Conservation (phyloP, 2,329 filamentous ascomycete genomes). For the Ilyonectria robusta region DNA sequence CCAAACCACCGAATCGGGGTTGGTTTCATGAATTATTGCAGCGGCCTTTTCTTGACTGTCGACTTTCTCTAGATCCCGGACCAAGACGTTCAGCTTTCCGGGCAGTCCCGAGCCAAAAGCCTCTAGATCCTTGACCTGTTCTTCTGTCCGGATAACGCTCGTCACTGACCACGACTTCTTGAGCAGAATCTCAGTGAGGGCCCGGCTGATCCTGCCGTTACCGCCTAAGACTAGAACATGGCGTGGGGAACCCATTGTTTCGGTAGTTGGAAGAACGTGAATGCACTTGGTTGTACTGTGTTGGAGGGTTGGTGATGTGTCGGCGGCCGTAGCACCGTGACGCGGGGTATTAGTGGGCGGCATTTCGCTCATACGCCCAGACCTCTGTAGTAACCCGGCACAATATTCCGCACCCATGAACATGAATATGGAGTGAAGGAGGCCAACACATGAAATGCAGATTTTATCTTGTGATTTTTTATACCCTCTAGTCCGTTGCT, state of each 20-base stretch:
- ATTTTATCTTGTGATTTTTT: too few species aligned
- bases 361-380: neutral
- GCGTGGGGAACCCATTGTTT: slow-evolving; percentile 37
- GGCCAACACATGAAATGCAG: neutral
- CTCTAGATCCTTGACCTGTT: slow-evolving; percentile 73
- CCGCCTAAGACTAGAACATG: slow-evolving; percentile 80
- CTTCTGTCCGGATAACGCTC: slow-evolving; percentile 78
- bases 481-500: too few species aligned
- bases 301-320: neutral
- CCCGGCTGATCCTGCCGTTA: slow-evolving; percentile 80
- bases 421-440: neutral
- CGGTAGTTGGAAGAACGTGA: slow-evolving; percentile 21
- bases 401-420: neutral
- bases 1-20: slow-evolving; percentile 75
- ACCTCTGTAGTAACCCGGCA: neutral
- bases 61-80: slow-evolving; percentile 78
- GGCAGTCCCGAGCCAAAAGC: slow-evolving; percentile 67
- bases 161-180: slow-evolving; percentile 79
- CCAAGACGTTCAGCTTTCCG: slow-evolving; percentile 74
- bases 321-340: neutral
- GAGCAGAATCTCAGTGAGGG: slow-evolving; percentile 79
- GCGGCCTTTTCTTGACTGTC: slow-evolving; percentile 67
- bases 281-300: neutral
- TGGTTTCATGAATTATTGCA: slow-evolving; percentile 69
- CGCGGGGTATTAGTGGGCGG: slow-evolving; percentile 11